Conservation (phyloP, 163 green algal genomes). For the Scenedesmus sp. region DNA sequence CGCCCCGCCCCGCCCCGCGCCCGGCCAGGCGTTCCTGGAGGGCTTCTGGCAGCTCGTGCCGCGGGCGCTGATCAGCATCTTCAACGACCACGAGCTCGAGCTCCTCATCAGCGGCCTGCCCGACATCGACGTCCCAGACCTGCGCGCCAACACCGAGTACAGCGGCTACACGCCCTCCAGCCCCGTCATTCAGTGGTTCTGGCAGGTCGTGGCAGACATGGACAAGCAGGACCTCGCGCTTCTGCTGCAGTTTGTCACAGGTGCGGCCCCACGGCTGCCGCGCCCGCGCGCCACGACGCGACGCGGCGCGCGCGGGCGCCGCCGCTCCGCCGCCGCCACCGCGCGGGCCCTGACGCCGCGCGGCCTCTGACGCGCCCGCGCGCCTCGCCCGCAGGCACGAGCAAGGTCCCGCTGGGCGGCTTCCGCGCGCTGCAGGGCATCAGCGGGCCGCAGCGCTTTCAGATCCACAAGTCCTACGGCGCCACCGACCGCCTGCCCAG, state of each 20-base stretch:
- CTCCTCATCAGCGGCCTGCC: conserved; percentile 96
- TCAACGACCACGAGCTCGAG: conserved; percentile 99
- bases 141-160: conserved; percentile 94
- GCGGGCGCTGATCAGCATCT: conserved; percentile 87
- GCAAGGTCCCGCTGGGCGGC: conserved; percentile 95
- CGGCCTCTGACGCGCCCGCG: not conserved
- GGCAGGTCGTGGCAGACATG: conserved; percentile 90
- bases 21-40: conserved; percentile 69
- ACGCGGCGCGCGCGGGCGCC: not conserved
- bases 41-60: conserved; percentile 97
- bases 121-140: conserved; percentile 94
- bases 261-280: not conserved
- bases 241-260: conserved; percentile 94
- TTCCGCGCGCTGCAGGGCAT: conserved; percentile 97
- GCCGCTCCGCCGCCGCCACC: too few species aligned
- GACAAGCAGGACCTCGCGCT: conserved; percentile 89
- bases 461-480: conserved; percentile 89
- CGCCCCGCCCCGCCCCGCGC: too few species aligned
- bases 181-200: conserved; percentile 95
- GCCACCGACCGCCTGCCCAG: conserved; percentile 80
- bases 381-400: conserved; percentile 67
- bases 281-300: not conserved
- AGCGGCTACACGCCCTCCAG: conserved; percentile 79
- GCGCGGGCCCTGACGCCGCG: too few species aligned
- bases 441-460: conserved; percentile 94